Conservation (phyloP, 1,139 yeast genomes). For the Yamadazyma diospyri region DNA sequence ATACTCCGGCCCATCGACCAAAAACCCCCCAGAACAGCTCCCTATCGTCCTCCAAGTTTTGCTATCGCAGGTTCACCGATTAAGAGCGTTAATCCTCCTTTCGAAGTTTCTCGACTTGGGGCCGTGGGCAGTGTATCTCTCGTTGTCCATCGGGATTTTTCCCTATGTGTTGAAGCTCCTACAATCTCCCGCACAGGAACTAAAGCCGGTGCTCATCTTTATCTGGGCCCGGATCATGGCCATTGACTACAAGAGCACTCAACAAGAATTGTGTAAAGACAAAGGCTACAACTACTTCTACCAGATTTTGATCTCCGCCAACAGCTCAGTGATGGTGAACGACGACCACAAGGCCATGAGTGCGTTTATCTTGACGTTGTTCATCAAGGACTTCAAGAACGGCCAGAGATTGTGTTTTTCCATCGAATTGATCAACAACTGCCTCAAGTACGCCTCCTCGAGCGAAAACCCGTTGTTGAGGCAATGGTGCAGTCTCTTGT, state of each 20-base stretch:
- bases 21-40: conserved; percentile 89
- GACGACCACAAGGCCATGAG: conserved; percentile 96
- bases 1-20: conserved; percentile 74
- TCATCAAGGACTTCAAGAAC: conserved; percentile 72
- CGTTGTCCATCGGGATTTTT: conserved; percentile 90
- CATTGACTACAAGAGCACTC: conserved; percentile 85
- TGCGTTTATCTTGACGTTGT: conserved; percentile 81
- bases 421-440: conserved; percentile 64
- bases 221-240: conserved; percentile 99
- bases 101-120: conserved; percentile 90
- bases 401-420: conserved; percentile 83
- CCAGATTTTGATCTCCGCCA: conserved; percentile 52
- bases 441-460: conserved; percentile 61
- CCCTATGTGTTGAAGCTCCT: conserved; percentile 88
- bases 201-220: conserved; percentile 89
- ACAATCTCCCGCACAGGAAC: conserved; percentile 93
- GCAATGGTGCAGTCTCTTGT: conserved; percentile 85
- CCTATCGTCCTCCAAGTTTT: conserved; percentile 93
- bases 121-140: conserved; percentile 95
- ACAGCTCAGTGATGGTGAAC: conserved; percentile 37
- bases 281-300: conserved; percentile 88
- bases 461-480: conserved; percentile 83
- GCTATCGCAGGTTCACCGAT: conserved; percentile 88
- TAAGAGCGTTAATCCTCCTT: conserved; percentile 79
- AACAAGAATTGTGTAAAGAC: conserved; percentile 87